phyloP scores from a whole-genome alignment of 805 yeast species.

The Maudiozyma serrabonitensis region DNA sequence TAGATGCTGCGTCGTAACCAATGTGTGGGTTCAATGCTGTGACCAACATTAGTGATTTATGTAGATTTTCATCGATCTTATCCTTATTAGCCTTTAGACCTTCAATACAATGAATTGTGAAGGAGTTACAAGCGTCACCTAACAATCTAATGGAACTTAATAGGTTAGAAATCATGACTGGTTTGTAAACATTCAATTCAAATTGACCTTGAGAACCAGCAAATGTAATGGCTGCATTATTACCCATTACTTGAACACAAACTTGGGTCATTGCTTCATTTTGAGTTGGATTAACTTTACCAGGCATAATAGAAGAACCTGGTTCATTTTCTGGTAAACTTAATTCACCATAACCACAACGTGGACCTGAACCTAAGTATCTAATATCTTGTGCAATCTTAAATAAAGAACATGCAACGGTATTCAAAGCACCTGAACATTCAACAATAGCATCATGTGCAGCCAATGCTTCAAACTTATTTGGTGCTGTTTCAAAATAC shows the following conservation, averaged over 20 bases:
- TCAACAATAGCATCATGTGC: constrained; percentile 98
- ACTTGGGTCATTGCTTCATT: constrained; percentile 98
- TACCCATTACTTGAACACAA: constrained; percentile 95
- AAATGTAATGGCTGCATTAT: constrained; percentile 87
- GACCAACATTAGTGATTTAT: constrained; percentile 95
- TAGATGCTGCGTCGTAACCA: constrained; percentile 95
- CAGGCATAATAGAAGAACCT: constrained; percentile 99
- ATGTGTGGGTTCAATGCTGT: constrained; percentile 98
- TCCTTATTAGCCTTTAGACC: constrained; percentile 86
- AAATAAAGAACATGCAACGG: constrained; percentile 85
- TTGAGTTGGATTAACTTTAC: constrained; percentile 98
- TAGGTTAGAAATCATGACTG: constrained; percentile 86
- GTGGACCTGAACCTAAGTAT: constrained; percentile 97
- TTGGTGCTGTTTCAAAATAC: constrained; percentile 89
- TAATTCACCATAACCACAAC: constrained; percentile 98
- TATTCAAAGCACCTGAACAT: constrained; percentile 94
- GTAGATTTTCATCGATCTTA: constrained; percentile 77
- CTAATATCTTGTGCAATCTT: constrained; percentile 97
- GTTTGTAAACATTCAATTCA: constrained; percentile 96
- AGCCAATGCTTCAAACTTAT: constrained; percentile 97
- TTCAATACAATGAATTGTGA: constrained; percentile 90
- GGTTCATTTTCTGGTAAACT: constrained; percentile 97
- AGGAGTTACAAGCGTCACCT: constrained; percentile 83
- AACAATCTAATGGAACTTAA: constrained; percentile 78
- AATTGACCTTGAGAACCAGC: constrained; percentile 99